Percentiles rank a stretch among this genome's conserved stretches.
These are phyloP conservation scores for Vitis rotundifolia DNA, from an alignment of 164 flowering plant genomes.

Conservation along the genomic window DNA sequence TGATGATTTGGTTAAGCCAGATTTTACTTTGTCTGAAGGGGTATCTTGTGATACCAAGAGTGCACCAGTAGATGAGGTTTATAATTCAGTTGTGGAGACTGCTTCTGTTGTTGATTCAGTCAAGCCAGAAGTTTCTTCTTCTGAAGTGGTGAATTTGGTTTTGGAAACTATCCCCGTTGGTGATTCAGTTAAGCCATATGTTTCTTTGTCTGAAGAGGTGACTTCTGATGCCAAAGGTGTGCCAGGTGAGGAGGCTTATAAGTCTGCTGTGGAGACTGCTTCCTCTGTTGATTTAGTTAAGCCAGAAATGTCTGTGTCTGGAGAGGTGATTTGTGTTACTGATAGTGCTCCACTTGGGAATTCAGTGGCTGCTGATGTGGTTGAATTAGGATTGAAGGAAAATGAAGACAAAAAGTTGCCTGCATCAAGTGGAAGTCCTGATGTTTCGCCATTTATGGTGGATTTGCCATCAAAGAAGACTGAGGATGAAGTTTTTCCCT, in stretches of 20 bases:
- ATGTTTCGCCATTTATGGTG: background rate
- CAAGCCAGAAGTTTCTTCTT: constrained; percentile 5
- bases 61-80: constrained; percentile 6
- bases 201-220: constrained; percentile 8
- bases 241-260: constrained; percentile 5
- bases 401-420: constrained; percentile 16
- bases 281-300: constrained; percentile 12
- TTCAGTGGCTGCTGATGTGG: constrained; percentile 7
- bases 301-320: constrained; percentile 9
- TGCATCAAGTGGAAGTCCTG: constrained; percentile 1
- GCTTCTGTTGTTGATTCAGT: constrained; percentile 9
- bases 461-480: constrained; percentile 7
- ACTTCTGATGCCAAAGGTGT: background rate
- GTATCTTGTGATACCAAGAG: background rate
- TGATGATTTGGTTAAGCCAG: constrained; percentile 11
- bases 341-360: constrained; percentile 13
- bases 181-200: constrained; percentile 9
- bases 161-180: constrained; percentile 4
- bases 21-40: constrained; percentile 7
- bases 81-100: constrained; percentile 7
- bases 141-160: constrained; percentile 14
- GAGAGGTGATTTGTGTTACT: constrained; percentile 9
- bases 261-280: constrained; percentile 5
- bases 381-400: constrained; percentile 2
- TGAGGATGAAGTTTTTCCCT: constrained; percentile 13